phyloP scores from a whole-genome alignment of 306 rosid genomes.

The Prunus davidiana region DNA sequence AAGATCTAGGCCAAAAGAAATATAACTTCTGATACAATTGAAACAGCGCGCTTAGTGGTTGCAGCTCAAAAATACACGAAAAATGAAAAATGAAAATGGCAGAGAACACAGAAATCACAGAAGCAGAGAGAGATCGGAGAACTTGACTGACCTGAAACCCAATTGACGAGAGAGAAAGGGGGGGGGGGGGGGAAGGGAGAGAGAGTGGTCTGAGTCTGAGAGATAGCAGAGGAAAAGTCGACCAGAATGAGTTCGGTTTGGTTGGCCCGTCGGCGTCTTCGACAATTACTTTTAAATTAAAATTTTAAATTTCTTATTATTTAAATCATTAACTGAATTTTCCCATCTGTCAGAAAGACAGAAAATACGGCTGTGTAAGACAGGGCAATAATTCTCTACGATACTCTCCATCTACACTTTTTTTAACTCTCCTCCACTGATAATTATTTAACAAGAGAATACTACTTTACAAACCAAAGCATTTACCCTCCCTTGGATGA shows the following conservation, averaged over 20 bases:
- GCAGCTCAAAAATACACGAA: conserved; percentile 7
- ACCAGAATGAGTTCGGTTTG: conserved; percentile 65
- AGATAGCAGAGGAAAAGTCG: conserved; percentile 34
- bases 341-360: conserved; percentile 23
- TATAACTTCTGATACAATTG: conserved; percentile 11
- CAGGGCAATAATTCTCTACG: conserved; percentile 27
- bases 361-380: conserved; percentile 50
- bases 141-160: conserved; percentile 32
- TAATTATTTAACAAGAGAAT: too few relatives aligned
- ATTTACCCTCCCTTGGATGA: too few relatives aligned
- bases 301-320: not conserved
- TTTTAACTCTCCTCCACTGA: not conserved
- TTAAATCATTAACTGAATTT: not conserved
- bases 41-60: not conserved
- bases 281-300: conserved; percentile 21
- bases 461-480: too few relatives aligned
- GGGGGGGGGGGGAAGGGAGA: not conserved
- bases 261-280: conserved; percentile 91
- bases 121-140: conserved; percentile 37
- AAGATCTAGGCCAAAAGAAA: conserved; percentile 25
- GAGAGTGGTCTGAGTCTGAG: conserved; percentile 1
- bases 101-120: not conserved
- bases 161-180: conserved; percentile 31
- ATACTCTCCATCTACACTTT: conserved; percentile 11
- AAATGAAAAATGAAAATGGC: not conserved